Evolutionary conservation across 2,329 filamentous ascomycete genomes (phyloP), one percentile per base, ranked within the genome.

Genomic region (Myriosclerotinia duriaeana): DNA sequence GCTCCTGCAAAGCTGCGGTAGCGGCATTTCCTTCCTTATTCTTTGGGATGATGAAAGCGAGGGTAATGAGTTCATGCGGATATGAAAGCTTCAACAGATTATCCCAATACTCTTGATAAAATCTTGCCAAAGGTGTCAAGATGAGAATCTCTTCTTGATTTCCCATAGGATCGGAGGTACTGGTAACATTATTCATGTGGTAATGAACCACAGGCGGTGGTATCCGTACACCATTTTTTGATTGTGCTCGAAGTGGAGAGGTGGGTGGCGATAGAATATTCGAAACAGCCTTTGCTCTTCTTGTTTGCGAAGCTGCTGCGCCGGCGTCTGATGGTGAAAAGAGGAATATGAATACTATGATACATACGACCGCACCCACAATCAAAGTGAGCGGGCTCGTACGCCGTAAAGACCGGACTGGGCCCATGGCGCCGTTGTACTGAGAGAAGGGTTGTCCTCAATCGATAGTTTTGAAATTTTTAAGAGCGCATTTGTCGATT

Each of bases 41-140:
- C 80, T 96, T 96, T 63, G 95, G 95, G 38, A 97, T 88, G 76
- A 99, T 98, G 80, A 98, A 99, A 50, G 92, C 95, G 38, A 99
- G 83, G 0, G 92, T 96, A 76, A 99, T 96, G 70, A 98, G 86
- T 68, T 97, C 91, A 80, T 97, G 95, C 3, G 95, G 95, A 77
- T 98, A 99, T 74, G 80, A 85, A 66, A 99, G 84, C 76, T 87
- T 87, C 72, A 93, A 78, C 38, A 99, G 83, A 74, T 98, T 99
- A 78, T 96, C 89, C 94, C 95, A 99, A 82, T 98, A 99, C 72
- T 85, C 88, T 73, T 91, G 89, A 79, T 97, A 98, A 83, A 98
- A 99, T 69, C 91, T 87, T 42, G 92, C 90, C 80, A 99, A 88
- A 12, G 95, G 95, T 1, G 95, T 97, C 68, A 99, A 85, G 76